These are phyloP conservation scores for Silene uniflora DNA, from an alignment of 148 eudicot genomes.

Conservation along the genomic window DNA sequence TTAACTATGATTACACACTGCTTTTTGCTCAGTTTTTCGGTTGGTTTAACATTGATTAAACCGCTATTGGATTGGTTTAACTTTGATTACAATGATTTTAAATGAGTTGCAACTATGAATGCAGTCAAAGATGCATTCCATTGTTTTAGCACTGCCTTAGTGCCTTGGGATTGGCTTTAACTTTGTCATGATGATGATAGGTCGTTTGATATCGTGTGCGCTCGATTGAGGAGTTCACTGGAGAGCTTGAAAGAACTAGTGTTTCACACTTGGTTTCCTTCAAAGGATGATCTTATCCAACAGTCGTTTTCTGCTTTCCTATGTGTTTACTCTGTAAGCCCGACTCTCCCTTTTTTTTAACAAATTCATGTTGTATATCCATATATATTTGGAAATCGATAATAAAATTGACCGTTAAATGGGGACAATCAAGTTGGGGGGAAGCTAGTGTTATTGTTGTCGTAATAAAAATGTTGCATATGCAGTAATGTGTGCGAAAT, in stretches of 20 bases:
- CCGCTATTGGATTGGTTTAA: not conserved
- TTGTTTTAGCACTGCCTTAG: not conserved
- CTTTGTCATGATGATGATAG: conserved; percentile 30
- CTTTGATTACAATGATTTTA: not conserved
- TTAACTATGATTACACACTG: not conserved
- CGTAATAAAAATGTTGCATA: not conserved
- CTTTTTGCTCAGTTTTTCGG: not conserved
- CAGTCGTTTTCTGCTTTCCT: conserved; percentile 53
- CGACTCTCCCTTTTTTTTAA: not conserved
- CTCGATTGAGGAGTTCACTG: conserved; percentile 40
- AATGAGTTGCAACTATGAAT: no score
- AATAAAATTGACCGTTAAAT: no score
- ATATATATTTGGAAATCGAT: no score
- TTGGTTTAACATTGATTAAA: not conserved
- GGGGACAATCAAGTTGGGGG: no score
- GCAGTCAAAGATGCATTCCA: no score
- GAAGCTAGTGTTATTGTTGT: not conserved
- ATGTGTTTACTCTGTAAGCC: conserved; percentile 60
- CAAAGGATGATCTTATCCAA: conserved; percentile 52
- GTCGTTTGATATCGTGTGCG: conserved; percentile 58
- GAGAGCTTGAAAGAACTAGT: conserved; percentile 48
- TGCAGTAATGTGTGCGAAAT: not conserved
- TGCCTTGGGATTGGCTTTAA: conserved; percentile 1
- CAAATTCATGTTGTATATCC: no score
- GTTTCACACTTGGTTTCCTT: conserved; percentile 41